Base-by-base conservation (phyloP, 108 stramenopile species). In the Cylindrotheca fusiformis region DNA sequence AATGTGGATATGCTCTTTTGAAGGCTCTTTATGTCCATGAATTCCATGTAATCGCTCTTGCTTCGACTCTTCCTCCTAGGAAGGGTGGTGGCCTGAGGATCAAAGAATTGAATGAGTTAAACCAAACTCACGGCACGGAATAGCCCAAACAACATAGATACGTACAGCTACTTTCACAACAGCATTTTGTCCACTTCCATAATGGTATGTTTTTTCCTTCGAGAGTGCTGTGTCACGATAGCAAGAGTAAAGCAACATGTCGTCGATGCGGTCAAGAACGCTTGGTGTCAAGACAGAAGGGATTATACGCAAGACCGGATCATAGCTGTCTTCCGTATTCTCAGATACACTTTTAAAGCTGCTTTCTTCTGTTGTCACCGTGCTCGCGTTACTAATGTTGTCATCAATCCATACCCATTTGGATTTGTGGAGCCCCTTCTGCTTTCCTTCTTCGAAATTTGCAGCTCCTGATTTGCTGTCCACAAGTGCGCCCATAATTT, bases 161-260 rank as follows among this genome's bases (percentile, higher is more conserved):
- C 60, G 1, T 61, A 61, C 60, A 26, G 17, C 14, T 1, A 61
- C 52, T 41, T 32, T 53, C n/a, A 64, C 63, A 26, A 53, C 24
- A 29, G 53, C 44, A 20, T 41, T 33, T 44, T 53, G 52, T 32
- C 17, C 26, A 20, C 22, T 23, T 53, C 52, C 63, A 21, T 64
- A 52, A 3, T 33, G 17, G 44, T 52, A 53, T 32, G 36, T 52
- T 27, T 64, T 52, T 23, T 64, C 44, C 12, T 32, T 22, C 3
- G 46, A n/a, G 32, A 64, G 36, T 12, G 52, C 6, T 18, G 52
- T 41, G 20, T 53, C 23, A 3, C 63, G 51, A 52, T 53, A 64
- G 29, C 41, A 41, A 64, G 52, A 41, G 19, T 53, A 53, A 1
- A 64, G 25, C 1, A 64, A 33, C 17, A 52, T 5, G 21, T 52